Percentiles rank a stretch among this genome's conserved stretches.
phyloP scores from a whole-genome alignment of 495 filamentous ascomycete genomes.

The Staphylotrichum longicolle region DNA sequence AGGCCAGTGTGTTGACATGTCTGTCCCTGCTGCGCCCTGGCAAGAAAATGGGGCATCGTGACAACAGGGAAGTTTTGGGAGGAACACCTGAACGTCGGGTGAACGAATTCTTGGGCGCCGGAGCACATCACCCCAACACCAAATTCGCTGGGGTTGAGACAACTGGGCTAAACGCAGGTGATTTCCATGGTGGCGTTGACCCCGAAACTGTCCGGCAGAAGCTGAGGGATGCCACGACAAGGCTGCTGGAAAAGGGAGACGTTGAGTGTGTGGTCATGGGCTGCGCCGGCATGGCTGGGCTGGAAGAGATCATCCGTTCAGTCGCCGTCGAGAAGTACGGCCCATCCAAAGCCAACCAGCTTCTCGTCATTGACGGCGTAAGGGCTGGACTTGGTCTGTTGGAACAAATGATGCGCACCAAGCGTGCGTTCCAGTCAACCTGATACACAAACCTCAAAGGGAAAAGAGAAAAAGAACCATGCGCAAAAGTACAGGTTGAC shows the following conservation, averaged over 20 bases:
- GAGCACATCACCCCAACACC: constrained; percentile 21
- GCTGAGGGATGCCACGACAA: constrained; percentile 66
- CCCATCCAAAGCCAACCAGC: constrained; percentile 52
- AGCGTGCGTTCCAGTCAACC: constrained; percentile 31
- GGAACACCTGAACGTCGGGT: constrained; percentile 62
- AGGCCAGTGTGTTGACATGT: constrained; percentile 66
- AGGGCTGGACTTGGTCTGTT: constrained; percentile 71
- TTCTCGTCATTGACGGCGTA: constrained; percentile 83
- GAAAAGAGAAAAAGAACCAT: constrained; percentile 18
- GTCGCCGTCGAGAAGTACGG: constrained; percentile 66
- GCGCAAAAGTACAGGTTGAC: neutral
- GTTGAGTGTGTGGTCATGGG: constrained; percentile 71
- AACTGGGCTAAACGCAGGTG: constrained; percentile 76
- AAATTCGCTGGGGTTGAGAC: constrained; percentile 78
- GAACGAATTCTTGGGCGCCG: constrained; percentile 48
- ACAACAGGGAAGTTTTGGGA: constrained; percentile 86
- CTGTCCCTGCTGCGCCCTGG: constrained; percentile 48
- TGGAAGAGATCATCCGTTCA: constrained; percentile 74
- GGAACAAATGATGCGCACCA: constrained; percentile 52
- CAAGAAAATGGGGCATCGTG: constrained; percentile 77
- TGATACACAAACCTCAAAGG: too few relatives aligned
- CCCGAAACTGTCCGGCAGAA: constrained; percentile 60
- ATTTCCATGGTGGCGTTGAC: constrained; percentile 68
- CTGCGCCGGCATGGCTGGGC: constrained; percentile 90
- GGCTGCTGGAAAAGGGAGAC: constrained; percentile 54